Evolutionary conservation across 768 basidiomycete genomes (phyloP), one percentile per base, ranked within the genome.

Genomic region (Trametes sanguinea): DNA sequence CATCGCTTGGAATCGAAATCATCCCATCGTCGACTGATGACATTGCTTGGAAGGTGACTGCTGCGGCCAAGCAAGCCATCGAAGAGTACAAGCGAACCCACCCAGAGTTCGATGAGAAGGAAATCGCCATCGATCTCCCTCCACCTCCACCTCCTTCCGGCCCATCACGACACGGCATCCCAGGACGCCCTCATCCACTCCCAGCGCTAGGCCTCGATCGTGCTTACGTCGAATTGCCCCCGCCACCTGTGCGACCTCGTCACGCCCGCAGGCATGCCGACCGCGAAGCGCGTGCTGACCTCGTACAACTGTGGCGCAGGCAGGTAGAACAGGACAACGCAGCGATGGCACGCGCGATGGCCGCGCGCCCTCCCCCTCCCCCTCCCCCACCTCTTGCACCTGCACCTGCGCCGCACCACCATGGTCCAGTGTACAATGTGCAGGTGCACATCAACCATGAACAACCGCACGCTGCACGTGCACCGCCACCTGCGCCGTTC

Each of bases 61-160:
- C 77, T 53, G 92, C 91, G 0, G 85, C 84, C 11, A 82, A 88
- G 68, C 79, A 75, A 53, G 89, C 90, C 0, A 71, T 86, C n/a
- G 83, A 80, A n/a, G 81, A 88, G 22, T 83, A 84, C 69, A 83
- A 82, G 65, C 73, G 73, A 30, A 74, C 79, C 3, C 79, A 90
- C 47, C 90, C 90, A 0, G 87, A 92, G 22, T 78, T 85, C 27
- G 78, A 84, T 43, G 83, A 84, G 16, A 75, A 81, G 16, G 80
- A 78, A 30, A 76, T 94, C 68, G 81, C 84, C 64, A 81, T 92
- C 39, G 92, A 92, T 51, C 66, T 87, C 3, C 90, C 67, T 8
- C 64, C 65, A 2, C 70, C 69, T 13, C 73, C 76, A 2, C 75
- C 78, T 13, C 72, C 76, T 8, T 55, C 66, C 17, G 66, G 60